These are phyloP conservation scores for Herpetomonas tarakana DNA, from an alignment of 208 protist genomes.

Conservation along the genomic window DNA sequence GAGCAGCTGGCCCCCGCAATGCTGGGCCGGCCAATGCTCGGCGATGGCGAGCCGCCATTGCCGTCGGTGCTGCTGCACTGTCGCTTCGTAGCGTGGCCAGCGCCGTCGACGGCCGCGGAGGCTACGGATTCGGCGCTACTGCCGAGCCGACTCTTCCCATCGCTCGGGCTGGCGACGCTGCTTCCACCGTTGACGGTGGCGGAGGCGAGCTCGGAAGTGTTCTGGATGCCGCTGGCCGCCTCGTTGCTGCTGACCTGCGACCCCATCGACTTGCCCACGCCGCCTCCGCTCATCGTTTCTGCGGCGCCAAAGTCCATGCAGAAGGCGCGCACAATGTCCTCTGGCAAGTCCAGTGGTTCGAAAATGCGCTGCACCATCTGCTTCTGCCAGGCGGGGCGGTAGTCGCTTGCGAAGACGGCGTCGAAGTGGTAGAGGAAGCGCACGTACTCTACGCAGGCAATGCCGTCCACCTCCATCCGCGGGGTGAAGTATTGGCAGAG, in stretches of 20 bases:
- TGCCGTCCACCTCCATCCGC: slow-evolving; percentile 48
- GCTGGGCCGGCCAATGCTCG: background rate
- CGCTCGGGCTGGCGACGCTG: background rate
- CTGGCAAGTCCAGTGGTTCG: slow-evolving; percentile 49
- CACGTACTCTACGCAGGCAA: slow-evolving; percentile 76
- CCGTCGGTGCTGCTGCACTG: background rate
- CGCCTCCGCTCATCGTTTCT: background rate
- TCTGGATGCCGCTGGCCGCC: background rate
- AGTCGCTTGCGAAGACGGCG: slow-evolving; percentile 37
- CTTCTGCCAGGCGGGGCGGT: slow-evolving; percentile 44
- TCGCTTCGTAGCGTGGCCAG: too few relatives aligned
- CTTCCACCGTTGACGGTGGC: too few relatives aligned
- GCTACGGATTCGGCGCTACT: background rate
- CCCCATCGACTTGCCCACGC: background rate
- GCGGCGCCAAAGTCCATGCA: background rate
- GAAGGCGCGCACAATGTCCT: slow-evolving; percentile 65
- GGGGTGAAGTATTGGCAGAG: slow-evolving; percentile 66
- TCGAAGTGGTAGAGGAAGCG: slow-evolving; percentile 70
- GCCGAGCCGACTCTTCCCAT: background rate
- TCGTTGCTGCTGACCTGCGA: background rate
- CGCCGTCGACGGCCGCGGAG: too few relatives aligned
- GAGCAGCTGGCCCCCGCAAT: background rate
- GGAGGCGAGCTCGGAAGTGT: too few relatives aligned
- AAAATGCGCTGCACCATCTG: slow-evolving; percentile 47
- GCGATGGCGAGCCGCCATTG: background rate